A percentile compares a stretch with the other conserved stretches of the same genome.
These are phyloP conservation scores for Teunomyces stri DNA, from an alignment of 805 yeast species.

Conservation along the genomic window DNA sequence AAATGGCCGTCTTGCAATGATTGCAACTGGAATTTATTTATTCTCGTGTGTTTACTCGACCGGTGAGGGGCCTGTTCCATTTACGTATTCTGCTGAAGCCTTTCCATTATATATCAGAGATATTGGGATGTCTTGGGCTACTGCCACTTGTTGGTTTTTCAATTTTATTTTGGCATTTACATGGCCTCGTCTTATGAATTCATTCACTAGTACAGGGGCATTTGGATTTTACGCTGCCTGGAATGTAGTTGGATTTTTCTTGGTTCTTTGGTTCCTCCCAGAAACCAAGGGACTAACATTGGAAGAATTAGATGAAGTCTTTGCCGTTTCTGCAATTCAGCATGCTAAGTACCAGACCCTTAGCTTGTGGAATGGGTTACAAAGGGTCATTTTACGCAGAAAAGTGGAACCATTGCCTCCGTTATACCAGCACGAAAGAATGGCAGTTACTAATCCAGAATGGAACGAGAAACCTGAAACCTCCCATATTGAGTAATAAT, in stretches of 20 bases:
- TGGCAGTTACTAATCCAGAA: conserved; percentile 58
- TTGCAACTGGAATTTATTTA: conserved; percentile 70
- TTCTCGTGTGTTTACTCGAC: conserved; percentile 73
- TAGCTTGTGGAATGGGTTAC: conserved; percentile 40
- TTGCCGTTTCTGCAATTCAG: conserved; percentile 53
- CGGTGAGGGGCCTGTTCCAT: conserved; percentile 89
- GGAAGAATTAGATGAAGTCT: conserved; percentile 76
- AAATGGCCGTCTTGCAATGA: conserved; percentile 61
- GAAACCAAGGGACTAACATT: conserved; percentile 71
- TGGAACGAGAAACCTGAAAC: conserved; percentile 62
- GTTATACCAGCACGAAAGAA: conserved; percentile 53
- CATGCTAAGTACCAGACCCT: conserved; percentile 48
- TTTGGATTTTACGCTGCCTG: conserved; percentile 88
- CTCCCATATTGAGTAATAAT: conserved; percentile 45
- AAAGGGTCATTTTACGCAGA: conserved; percentile 45
- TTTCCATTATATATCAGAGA: conserved; percentile 78
- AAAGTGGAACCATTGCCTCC: conserved; percentile 51
- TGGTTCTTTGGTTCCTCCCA: conserved; percentile 69
- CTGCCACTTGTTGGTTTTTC: conserved; percentile 74
- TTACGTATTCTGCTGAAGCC: conserved; percentile 84
- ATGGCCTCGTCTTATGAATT: conserved; percentile 69
- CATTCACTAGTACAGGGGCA: conserved; percentile 79
- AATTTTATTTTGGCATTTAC: conserved; percentile 69
- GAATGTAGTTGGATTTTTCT: conserved; percentile 68
- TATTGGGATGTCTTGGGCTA: conserved; percentile 75